These are phyloP conservation scores for Epichloe scottii DNA, from an alignment of 2,329 filamentous ascomycete genomes.

Conservation along the genomic window DNA sequence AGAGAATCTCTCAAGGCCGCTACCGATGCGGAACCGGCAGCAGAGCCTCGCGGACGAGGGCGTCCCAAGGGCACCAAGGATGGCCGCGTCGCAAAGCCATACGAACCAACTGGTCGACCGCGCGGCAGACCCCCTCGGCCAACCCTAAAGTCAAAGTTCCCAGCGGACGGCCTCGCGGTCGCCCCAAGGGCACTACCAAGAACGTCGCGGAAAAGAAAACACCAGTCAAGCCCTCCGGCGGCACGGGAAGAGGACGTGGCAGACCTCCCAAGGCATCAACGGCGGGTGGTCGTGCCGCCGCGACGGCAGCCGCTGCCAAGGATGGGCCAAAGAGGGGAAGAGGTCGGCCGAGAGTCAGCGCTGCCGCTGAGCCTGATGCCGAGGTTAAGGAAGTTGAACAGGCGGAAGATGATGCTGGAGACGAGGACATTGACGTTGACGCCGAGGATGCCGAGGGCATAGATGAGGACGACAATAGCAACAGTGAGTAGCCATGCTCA, in stretches of 20 bases:
- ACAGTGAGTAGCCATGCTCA: constrained; percentile 7
- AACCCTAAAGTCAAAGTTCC: constrained; percentile 19
- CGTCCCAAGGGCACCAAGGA: constrained; percentile 1
- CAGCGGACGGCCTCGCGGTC: constrained; percentile 34
- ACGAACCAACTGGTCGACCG: constrained; percentile 25
- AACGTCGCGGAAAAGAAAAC: constrained; percentile 12
- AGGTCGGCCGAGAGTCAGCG: constrained; percentile 2
- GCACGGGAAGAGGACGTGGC: constrained; percentile 14
- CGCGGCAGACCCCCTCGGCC: constrained; percentile 31
- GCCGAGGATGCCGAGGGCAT: constrained; percentile 11
- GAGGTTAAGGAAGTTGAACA: not conserved
- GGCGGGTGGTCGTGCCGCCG: constrained; percentile 3
- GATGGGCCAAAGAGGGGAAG: constrained; percentile 9
- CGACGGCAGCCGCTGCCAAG: constrained; percentile 8
- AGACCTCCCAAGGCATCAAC: constrained; percentile 16
- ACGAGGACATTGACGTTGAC: constrained; percentile 11
- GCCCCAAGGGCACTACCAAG: constrained; percentile 29
- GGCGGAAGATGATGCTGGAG: constrained; percentile 15
- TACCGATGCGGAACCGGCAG: not conserved
- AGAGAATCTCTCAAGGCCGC: constrained; percentile 1
- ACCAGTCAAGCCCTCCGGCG: constrained; percentile 9
- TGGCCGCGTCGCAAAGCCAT: constrained; percentile 20
- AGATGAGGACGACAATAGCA: constrained; percentile 8
- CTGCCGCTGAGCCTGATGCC: not conserved
- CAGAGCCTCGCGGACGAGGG: constrained; percentile 2